Percentiles rank a stretch among this genome's conserved stretches.
Evolutionary conservation across 2,329 filamentous ascomycete genomes (phyloP).

Genomic region (Scedosporium minutisporum): DNA sequence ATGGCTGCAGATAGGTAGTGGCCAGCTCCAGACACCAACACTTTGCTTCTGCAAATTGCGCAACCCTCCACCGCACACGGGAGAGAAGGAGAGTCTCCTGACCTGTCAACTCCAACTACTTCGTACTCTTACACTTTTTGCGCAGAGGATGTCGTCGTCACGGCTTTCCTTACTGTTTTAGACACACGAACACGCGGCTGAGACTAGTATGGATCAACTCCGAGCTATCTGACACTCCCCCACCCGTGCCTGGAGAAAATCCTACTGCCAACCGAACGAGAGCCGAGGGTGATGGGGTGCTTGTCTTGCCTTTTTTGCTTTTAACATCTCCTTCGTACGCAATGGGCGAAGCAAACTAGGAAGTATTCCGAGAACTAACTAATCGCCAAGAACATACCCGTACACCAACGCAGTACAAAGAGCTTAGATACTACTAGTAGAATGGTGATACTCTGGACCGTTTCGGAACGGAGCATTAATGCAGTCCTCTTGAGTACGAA

Average conservation of each 20-base stretch:
- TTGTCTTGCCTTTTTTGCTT: neutral
- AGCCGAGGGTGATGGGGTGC: neutral
- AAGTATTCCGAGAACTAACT: neutral
- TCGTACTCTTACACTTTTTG: too few species aligned
- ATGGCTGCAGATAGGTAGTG: neutral
- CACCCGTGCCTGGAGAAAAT: neutral
- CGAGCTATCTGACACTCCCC: neutral
- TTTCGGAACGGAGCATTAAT: too few species aligned
- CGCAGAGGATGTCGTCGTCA: neutral
- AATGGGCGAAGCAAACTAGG: neutral
- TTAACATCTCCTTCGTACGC: neutral
- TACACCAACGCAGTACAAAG: too few species aligned
- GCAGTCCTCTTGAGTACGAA: too few species aligned
- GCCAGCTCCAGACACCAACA: neutral
- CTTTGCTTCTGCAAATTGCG: neutral
- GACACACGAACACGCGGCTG: neutral
- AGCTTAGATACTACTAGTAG: too few species aligned
- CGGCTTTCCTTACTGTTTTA: neutral
- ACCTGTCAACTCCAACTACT: neutral
- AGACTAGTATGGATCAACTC: neutral
- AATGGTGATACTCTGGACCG: too few species aligned
- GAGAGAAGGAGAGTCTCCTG: neutral
- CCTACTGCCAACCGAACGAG: neutral
- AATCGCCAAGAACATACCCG: too few species aligned
- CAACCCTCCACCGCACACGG: neutral